Evolutionary conservation across 1,284 basidiomycete species (phyloP), one percentile per base, ranked within the genome.

Genomic region (Microbotryum silenes-acaulis): DNA sequence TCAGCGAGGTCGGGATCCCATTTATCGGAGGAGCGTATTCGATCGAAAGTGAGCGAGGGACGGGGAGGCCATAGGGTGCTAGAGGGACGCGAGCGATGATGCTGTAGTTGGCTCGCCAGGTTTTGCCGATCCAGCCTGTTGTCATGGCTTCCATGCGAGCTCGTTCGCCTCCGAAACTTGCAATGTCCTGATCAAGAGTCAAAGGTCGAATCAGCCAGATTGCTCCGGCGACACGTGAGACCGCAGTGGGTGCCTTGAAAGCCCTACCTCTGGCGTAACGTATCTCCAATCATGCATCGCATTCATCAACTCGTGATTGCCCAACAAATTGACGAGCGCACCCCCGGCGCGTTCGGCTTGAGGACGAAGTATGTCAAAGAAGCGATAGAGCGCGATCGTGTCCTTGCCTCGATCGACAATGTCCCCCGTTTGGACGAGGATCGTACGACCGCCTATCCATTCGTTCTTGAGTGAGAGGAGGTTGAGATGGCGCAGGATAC

Each of bases 401-500:
- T 92, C 89, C 50, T 87, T 85, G 1, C 91, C 91, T 70, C 89
- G 52, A 53, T 93, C 91, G 65, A 94, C 87, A 51, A 94, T 92
- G 75, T 96, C 91, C 18, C 68, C 68, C 1, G 68, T 69, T 33
- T 69, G 68, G 5, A 69, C 68, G 8, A 69, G 57, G 18, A 67
- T 54, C 18, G 59, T 37, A 2, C 59, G 23, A 12, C 58, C 61
- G 10, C 63, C 68, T 12, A 55, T 61, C 68, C 68, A 69, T 14
- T 62, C 48, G 5, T 60, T 59, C n/a, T 56, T 56, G 16, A 63
- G 37, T 37, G 67, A 61, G 23, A 63, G 18, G n/a, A 69, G n/a
- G 0, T 42, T 29, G 2, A 59, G 59, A 2, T 47, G 51, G 2
- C 65, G 27, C 9, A 69, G 63, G 49, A 69, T 60, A 20, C 14